Evolutionary conservation across 106 monocot species (phyloP).

Genomic region (Cymbidium sinense): DNA sequence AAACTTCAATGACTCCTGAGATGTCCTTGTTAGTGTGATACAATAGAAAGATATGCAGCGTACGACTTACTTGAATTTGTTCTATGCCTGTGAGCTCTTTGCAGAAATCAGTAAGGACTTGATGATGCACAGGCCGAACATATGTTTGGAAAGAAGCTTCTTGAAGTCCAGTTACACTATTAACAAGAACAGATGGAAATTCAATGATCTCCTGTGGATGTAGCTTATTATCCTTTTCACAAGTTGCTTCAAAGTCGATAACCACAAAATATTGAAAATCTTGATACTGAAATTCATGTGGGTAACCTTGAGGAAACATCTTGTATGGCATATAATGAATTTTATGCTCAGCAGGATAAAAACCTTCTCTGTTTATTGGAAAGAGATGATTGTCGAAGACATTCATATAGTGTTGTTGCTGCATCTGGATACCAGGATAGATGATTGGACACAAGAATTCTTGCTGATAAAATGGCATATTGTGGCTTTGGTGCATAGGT

Average conservation of each 20-base stretch:
- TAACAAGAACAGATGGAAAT: constrained; percentile 92
- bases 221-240: constrained; percentile 73
- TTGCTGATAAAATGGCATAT: constrained; percentile 37
- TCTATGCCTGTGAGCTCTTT: constrained; percentile 95
- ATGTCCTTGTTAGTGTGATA: not conserved
- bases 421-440: constrained; percentile 37
- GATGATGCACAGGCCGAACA: constrained; percentile 71
- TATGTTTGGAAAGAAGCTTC: constrained; percentile 93
- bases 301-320: constrained; percentile 51
- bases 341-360: constrained; percentile 47
- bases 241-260: constrained; percentile 96
- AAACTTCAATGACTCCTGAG: not conserved
- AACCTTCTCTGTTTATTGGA: constrained; percentile 32
- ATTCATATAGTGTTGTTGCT: constrained; percentile 32
- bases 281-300: constrained; percentile 52
- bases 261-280: constrained; percentile 98
- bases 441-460: constrained; percentile 32
- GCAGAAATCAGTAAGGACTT: constrained; percentile 88
- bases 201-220: constrained; percentile 95
- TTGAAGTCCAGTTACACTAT: constrained; percentile 74
- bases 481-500: constrained; percentile 35
- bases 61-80: constrained; percentile 58
- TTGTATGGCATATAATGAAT: constrained; percentile 50
- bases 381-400: constrained; percentile 37
- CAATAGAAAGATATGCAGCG: constrained; percentile 1